Conservation (phyloP, 495 filamentous ascomycete species). For the Penicillium canescens region DNA sequence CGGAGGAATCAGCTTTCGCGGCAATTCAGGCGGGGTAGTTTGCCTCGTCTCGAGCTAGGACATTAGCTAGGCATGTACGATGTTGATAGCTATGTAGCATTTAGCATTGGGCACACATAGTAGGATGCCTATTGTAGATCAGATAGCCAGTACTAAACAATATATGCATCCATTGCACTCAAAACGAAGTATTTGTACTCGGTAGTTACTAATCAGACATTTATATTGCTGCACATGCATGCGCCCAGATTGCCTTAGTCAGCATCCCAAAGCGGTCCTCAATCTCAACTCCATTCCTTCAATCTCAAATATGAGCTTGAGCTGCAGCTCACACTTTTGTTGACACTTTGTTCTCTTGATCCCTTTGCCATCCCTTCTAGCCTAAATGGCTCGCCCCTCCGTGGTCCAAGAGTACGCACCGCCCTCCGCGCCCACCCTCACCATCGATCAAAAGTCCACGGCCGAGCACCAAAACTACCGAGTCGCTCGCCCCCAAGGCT, state of each 20-base stretch:
- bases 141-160: too few species aligned
- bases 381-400: slow-evolving; percentile 44
- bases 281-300: not conserved
- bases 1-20: not conserved
- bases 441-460: slow-evolving; percentile 63
- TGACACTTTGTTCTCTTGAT: not conserved
- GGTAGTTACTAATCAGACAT: too few species aligned
- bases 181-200: too few species aligned
- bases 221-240: too few species aligned
- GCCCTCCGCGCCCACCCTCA: slow-evolving; percentile 58
- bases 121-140: too few species aligned
- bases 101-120: too few species aligned
- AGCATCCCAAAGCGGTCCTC: not conserved
- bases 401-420: slow-evolving; percentile 74
- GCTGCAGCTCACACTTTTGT: too few species aligned
- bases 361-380: not conserved
- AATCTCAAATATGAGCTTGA: not conserved
- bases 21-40: not conserved
- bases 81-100: too few species aligned
- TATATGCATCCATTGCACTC: too few species aligned
- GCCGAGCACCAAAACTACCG: slow-evolving; percentile 68
- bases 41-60: too few species aligned
- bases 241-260: slow-evolving; percentile 3
- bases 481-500: slow-evolving; percentile 76
- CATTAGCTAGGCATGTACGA: too few species aligned